Percentiles rank a stretch among this genome's conserved stretches.
phyloP scores from a whole-genome alignment of 2,329 filamentous ascomycete genomes.

The Ophiostoma tasmaniense region DNA sequence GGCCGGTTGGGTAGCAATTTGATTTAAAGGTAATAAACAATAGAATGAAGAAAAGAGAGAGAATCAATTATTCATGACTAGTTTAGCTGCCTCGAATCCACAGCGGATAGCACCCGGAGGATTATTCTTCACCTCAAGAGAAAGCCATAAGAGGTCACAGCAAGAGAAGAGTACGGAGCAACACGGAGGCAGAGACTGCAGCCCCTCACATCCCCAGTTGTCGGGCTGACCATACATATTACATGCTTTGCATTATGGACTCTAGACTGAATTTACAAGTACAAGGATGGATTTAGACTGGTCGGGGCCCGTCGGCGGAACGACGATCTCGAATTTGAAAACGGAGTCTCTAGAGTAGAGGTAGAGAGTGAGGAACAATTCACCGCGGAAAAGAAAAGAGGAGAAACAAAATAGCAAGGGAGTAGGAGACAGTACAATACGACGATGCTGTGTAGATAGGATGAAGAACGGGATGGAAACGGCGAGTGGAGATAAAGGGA shows the following conservation, averaged over 20 bases:
- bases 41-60: neutral
- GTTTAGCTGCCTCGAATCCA: neutral
- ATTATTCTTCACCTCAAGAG: neutral
- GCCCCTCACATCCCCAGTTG: neutral
- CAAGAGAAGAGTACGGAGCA: too few relatives aligned
- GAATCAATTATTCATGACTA: neutral
- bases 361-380: neutral
- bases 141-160: too few relatives aligned
- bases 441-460: neutral
- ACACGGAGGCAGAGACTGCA: neutral
- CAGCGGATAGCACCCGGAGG: neutral
- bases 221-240: slow-evolving; percentile 3
- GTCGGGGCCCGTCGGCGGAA: neutral
- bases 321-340: neutral
- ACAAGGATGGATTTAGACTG: neutral
- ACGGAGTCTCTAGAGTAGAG: too few relatives aligned
- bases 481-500: too few relatives aligned
- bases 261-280: too few relatives aligned
- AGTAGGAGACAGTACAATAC: too few relatives aligned
- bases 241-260: neutral
- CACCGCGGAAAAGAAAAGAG: neutral
- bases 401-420: neutral
- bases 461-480: too few relatives aligned
- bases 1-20: neutral
- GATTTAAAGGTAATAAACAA: neutral